Evolutionary conservation across 1,139 yeast genomes (phyloP).

Genomic region (Kluyveromyces sp.): DNA sequence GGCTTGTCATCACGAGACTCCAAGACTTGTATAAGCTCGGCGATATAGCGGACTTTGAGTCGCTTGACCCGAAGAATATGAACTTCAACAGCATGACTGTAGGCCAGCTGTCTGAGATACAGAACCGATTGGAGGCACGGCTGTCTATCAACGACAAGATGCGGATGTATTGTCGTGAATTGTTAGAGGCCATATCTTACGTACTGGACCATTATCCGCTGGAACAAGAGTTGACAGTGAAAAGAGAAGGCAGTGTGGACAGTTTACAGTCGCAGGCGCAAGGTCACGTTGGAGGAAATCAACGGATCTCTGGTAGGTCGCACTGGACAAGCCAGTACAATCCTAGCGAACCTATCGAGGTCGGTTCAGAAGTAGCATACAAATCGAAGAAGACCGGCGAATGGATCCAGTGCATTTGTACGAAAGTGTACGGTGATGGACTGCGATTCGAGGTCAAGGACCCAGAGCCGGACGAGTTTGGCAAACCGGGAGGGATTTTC

Average conservation of each 20-base stretch:
- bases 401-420: conserved; percentile 95
- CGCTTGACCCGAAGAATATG: conserved; percentile 32
- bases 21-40: conserved; percentile 62
- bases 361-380: conserved; percentile 87
- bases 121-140: conserved; percentile 28
- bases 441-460: conserved; percentile 78
- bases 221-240: neutral
- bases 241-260: neutral
- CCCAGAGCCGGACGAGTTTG: conserved; percentile 94
- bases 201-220: conserved; percentile 4
- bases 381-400: conserved; percentile 68
- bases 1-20: conserved; percentile 53
- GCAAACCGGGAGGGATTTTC: conserved; percentile 82
- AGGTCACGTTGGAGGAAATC: neutral
- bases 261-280: neutral
- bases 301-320: conserved; percentile 13
- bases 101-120: conserved; percentile 34
- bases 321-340: conserved; percentile 41
- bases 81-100: conserved; percentile 30
- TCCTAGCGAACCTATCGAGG: conserved; percentile 51
- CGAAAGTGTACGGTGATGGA: conserved; percentile 70
- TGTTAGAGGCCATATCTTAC: neutral
- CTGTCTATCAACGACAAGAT: conserved; percentile 2
- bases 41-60: conserved; percentile 48
- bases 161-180: neutral